These are phyloP conservation scores for Lithospermum erythrorhizon DNA, from an alignment of 257 asterid genomes.

Conservation along the genomic window DNA sequence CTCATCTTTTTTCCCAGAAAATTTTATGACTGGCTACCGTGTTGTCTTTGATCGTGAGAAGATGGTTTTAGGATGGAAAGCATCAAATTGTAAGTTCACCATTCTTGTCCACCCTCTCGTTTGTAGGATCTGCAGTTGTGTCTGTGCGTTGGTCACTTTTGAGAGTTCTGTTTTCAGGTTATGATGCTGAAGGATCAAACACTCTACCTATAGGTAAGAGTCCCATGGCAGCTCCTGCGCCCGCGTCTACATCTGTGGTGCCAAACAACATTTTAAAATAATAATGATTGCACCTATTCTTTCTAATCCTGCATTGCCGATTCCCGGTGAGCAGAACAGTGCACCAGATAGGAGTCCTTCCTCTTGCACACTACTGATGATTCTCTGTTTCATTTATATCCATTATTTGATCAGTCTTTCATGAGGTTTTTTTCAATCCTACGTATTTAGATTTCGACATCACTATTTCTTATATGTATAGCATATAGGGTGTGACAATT, in stretches of 20 bases:
- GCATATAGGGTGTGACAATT: no score
- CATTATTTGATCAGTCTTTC: slow-evolving; percentile 35
- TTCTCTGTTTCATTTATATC: slow-evolving; percentile 24
- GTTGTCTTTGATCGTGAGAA: slow-evolving; percentile 79
- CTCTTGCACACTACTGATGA: slow-evolving; percentile 19
- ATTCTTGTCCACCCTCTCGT: not conserved
- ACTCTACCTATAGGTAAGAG: slow-evolving; percentile 43
- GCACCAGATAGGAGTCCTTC: slow-evolving; percentile 27
- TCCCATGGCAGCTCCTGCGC: slow-evolving; percentile 49
- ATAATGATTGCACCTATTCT: slow-evolving; percentile 16
- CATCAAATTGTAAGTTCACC: slow-evolving; percentile 55
- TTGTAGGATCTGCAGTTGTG: no score
- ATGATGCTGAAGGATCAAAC: slow-evolving; percentile 29
- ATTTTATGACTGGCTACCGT: slow-evolving; percentile 84
- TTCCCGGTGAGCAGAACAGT: slow-evolving; percentile 24
- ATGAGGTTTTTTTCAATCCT: slow-evolving; percentile 13
- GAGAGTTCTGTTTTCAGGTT: slow-evolving; percentile 33
- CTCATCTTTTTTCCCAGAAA: slow-evolving; percentile 47
- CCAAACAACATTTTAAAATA: slow-evolving; percentile 57
- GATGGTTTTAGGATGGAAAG: slow-evolving; percentile 83
- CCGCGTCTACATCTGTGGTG: slow-evolving; percentile 33
- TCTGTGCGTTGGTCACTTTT: no score
- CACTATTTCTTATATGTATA: not conserved
- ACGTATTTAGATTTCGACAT: not conserved
- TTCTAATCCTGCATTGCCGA: slow-evolving; percentile 20